Conservation (phyloP, 139 green algal genomes). For the Closterium sp. region DNA sequence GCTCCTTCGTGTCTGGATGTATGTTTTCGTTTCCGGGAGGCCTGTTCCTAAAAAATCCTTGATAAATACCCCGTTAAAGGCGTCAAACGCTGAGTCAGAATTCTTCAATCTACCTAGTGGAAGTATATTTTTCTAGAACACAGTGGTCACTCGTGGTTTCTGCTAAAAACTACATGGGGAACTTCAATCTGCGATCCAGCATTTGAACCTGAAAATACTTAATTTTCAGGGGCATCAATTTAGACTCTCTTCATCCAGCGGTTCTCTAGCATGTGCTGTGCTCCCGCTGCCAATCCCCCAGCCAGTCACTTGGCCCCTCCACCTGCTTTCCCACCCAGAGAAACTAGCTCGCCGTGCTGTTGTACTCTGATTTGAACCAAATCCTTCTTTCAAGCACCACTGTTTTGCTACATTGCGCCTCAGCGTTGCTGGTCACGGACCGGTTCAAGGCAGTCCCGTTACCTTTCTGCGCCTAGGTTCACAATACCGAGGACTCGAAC, state of each 20-base stretch:
- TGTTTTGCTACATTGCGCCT: background rate
- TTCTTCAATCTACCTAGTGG: too few relatives aligned
- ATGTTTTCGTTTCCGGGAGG: background rate
- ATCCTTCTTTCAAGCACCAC: background rate
- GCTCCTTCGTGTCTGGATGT: background rate
- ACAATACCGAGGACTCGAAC: background rate
- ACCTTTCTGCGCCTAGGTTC: background rate
- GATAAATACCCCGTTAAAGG: background rate
- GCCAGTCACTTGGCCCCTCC: background rate
- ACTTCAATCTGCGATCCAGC: too few relatives aligned
- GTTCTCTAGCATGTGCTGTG: background rate
- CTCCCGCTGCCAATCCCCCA: background rate
- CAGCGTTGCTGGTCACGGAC: background rate
- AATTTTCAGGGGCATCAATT: too few relatives aligned
- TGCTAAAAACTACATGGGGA: too few relatives aligned
- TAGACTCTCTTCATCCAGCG: too few relatives aligned
- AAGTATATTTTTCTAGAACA: too few relatives aligned
- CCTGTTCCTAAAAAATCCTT: background rate
- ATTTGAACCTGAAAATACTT: too few relatives aligned
- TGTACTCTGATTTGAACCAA: background rate
- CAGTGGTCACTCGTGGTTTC: too few relatives aligned
- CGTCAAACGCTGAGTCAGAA: too few relatives aligned
- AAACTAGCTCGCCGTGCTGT: background rate
- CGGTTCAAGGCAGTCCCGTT: background rate
- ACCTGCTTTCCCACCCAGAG: background rate